Percentiles rank a stretch among this genome's conserved stretches.
Conservation (phyloP, 805 yeast species). For the Monosporozyma solicola region DNA sequence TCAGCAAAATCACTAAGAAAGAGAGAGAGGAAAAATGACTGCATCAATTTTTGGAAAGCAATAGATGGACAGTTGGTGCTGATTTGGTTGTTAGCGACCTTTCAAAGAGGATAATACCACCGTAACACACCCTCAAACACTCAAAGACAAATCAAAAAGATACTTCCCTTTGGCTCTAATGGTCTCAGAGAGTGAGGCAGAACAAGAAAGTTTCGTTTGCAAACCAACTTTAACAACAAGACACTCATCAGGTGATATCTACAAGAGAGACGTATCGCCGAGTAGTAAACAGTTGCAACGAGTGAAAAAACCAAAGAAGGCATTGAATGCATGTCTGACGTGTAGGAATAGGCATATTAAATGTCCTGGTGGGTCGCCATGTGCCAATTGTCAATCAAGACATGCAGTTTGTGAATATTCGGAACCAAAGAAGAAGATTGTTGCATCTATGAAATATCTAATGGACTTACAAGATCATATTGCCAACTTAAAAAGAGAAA, state of each 20-base stretch:
- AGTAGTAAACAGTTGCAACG: not conserved
- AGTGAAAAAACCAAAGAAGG: conserved; percentile 7
- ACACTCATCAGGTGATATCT: not conserved
- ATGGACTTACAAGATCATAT: conserved; percentile 61
- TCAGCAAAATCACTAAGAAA: no score
- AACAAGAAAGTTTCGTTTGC: not conserved
- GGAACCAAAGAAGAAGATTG: conserved; percentile 64
- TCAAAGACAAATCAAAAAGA: no score
- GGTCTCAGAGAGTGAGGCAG: not conserved
- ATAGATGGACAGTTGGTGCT: no score
- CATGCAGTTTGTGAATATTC: conserved; percentile 57
- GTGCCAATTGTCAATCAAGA: conserved; percentile 50
- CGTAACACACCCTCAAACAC: no score
- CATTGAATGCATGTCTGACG: conserved; percentile 42
- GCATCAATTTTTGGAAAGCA: no score
- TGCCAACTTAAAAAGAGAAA: conserved; percentile 55
- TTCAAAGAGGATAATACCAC: no score
- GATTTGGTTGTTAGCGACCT: no score
- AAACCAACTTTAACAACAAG: not conserved
- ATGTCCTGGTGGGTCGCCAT: conserved; percentile 74
- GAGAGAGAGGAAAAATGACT: no score
- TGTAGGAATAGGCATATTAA: conserved; percentile 66
- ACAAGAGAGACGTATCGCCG: not conserved
- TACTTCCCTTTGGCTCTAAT: not conserved
- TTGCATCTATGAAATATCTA: conserved; percentile 62